Evolutionary conservation across 2,329 filamentous ascomycete genomes (phyloP), one percentile per base, ranked within the genome.

Genomic region (Colletotrichum graminicola): DNA sequence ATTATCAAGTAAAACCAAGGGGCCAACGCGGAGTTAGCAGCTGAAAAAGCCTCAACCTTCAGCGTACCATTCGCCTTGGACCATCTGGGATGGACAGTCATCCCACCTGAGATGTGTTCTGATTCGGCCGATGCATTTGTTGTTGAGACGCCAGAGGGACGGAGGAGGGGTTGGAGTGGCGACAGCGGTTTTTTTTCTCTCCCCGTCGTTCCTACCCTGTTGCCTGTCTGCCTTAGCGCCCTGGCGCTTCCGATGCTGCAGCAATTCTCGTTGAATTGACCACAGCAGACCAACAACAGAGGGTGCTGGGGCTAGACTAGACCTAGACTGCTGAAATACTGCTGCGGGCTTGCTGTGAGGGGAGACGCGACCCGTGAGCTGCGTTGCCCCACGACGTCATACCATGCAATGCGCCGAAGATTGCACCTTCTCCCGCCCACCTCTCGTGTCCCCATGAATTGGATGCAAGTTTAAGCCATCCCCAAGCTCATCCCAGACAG

Each of bases 181-280:
- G 63, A 56, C 55, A 62, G 49, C 39, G 32, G n/a, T n/a, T 62
- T 32, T 57, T 68, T 71, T 60, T 71, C 29, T 18, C 34, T 71
- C 62, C 67, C 39, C 16, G 36, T 47, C 34, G 64, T 59, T 52
- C 67, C 57, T 63, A 41, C 61, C 45, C 51, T 52, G n/a, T n/a
- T n/a, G n/a, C n/a, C n/a, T n/a, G 47, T 47, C 43, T 47, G n/a
- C 45, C 45, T 62, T 59, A 60, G 65, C 59, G 65, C 45, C 57
- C 45, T 69, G 45, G 29, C 26, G 34, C 26, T 47, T 43, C 45
- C 54, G 54, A 63, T 62, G 68, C n/a, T 41, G 59, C 63, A 64
- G 52, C 60, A 72, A 69, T 72, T 73, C 71, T 73, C 67, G 71
- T 74, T 67, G 64, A 73, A 74, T 69, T 73, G 57, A 32, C 68